Conservation (phyloP, 2,329 filamentous ascomycete species). For the Tolypocladium guangdongense region DNA sequence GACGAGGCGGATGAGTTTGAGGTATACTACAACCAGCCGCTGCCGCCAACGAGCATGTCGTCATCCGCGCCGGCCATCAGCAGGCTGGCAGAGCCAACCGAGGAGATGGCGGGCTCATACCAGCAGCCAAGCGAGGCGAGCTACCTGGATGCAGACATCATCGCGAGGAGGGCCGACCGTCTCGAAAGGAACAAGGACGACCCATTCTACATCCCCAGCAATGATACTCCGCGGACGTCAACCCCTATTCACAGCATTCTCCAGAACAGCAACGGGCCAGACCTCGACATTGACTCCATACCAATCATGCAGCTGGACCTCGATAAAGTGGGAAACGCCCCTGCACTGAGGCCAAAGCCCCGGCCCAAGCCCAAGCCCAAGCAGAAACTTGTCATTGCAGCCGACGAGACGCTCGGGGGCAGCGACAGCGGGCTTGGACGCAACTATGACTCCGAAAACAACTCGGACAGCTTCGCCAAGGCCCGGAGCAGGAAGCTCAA, state of each 20-base stretch:
- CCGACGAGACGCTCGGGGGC: constrained; percentile 60
- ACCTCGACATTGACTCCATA: constrained; percentile 86
- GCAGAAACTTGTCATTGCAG: constrained; percentile 55
- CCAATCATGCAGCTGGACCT: constrained; percentile 90
- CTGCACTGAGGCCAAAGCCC: constrained; percentile 20
- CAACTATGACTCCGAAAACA: constrained; percentile 44
- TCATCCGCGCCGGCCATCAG: constrained; percentile 43
- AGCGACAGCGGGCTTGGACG: constrained; percentile 35
- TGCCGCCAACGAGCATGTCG: constrained; percentile 38
- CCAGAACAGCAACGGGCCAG: constrained; percentile 59
- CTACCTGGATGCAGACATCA: constrained; percentile 61
- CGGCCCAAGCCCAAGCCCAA: constrained; percentile 35
- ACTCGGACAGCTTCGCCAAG: constrained; percentile 37
- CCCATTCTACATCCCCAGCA: constrained; percentile 76
- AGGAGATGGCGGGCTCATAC: constrained; percentile 42
- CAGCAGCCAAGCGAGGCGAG: constrained; percentile 51
- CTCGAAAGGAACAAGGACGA: constrained; percentile 80
- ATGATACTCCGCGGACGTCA: constrained; percentile 48
- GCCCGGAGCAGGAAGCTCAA: constrained; percentile 41
- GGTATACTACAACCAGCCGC: constrained; percentile 50
- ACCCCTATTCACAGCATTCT: constrained; percentile 73
- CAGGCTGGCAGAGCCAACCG: constrained; percentile 38
- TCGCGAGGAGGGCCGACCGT: constrained; percentile 65
- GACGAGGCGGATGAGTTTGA: constrained; percentile 58
- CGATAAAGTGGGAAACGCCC: constrained; percentile 33